Evolutionary conservation across 495 filamentous ascomycete genomes (phyloP).

Genomic region (Hamigera avellanea): DNA sequence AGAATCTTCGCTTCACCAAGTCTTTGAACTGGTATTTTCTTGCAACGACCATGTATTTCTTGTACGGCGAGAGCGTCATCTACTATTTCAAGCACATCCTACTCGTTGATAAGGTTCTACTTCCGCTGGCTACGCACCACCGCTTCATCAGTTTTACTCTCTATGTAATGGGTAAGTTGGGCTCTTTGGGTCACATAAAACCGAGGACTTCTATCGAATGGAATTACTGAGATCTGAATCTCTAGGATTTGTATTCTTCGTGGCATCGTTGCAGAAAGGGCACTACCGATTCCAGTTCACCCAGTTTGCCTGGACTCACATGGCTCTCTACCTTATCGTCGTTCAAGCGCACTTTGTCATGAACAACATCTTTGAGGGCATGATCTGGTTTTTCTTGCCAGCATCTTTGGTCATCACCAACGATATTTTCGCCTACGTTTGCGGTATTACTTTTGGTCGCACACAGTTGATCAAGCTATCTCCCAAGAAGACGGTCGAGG

Average conservation of each 20-base stretch:
- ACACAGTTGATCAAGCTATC: constrained; percentile 97
- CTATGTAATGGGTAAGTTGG: constrained; percentile 77
- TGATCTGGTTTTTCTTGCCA: constrained; percentile 99
- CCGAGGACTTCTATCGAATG: background rate
- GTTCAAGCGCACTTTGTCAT: constrained; percentile 99
- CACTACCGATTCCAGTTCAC: constrained; percentile 98
- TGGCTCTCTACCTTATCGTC: constrained; percentile 96
- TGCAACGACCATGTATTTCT: constrained; percentile 96
- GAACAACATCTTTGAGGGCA: constrained; percentile 99
- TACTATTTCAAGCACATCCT: constrained; percentile 99
- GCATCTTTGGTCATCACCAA: constrained; percentile 94
- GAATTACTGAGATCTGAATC: constrained; percentile 5
- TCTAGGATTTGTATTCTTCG: constrained; percentile 96
- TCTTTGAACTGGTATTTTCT: constrained; percentile 98
- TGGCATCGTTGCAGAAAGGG: constrained; percentile 86
- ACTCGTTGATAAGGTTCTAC: constrained; percentile 81
- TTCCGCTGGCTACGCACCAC: constrained; percentile 93
- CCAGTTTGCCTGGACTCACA: constrained; percentile 98
- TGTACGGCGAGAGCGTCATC: constrained; percentile 97
- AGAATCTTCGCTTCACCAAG: constrained; percentile 89
- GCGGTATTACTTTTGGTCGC: constrained; percentile 90
- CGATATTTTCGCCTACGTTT: constrained; percentile 97
- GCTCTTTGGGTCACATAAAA: background rate
- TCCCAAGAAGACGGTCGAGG: constrained; percentile 99
- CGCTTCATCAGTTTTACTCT: constrained; percentile 97